Base-by-base conservation (phyloP, 495 filamentous ascomycete genomes). In the Xylaria acuta region DNA sequence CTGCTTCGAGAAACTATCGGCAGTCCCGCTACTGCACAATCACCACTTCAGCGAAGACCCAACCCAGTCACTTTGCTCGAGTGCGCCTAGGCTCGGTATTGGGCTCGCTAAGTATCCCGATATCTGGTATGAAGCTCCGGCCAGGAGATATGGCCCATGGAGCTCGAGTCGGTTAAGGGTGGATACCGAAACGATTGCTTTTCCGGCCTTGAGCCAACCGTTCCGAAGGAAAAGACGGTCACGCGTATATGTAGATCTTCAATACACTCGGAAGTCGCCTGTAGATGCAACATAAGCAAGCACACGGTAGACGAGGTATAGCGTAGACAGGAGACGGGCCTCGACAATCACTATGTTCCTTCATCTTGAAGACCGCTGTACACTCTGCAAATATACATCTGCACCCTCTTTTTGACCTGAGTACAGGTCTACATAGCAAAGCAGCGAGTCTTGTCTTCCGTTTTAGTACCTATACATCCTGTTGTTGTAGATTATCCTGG, bases 41-140 rank as follows among this genome's bases (percentile, higher is more conserved):
- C 81, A 78, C 83, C 82, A 14, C 83, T 76, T 9, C 80, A 82
- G 82, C 12, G 84, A 75, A n/a, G 77, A 63, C 43, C 78, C 75
- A 60, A 74, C 85, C 82, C 30, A 74, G 72, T 30, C 73, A 72
- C 60, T 76, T 73, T 25, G 78, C 76, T 16, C 76, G 79, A 53
- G 82, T 78, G 45, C 70, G 67, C 79, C 81, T 80, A 14, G 82
- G 79, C 38, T 83, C 79, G 14, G 78, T 80, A 74, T 82, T 79
- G 64, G 63, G 80, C 22, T 64, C 80, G 73, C 22, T 82, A 79
- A 5, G 78, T 84, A 9, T 80, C 80, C 41, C 80, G 76, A 34
- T 72, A 73, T 25, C 81, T 78, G 73, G 82, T 79, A 76, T 78
- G 81, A 30, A 73, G 80, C 38, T 81, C 78, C 25, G 80, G 80